phyloP scores from a whole-genome alignment of 2,329 filamentous ascomycete genomes.

The Coniella vitis region DNA sequence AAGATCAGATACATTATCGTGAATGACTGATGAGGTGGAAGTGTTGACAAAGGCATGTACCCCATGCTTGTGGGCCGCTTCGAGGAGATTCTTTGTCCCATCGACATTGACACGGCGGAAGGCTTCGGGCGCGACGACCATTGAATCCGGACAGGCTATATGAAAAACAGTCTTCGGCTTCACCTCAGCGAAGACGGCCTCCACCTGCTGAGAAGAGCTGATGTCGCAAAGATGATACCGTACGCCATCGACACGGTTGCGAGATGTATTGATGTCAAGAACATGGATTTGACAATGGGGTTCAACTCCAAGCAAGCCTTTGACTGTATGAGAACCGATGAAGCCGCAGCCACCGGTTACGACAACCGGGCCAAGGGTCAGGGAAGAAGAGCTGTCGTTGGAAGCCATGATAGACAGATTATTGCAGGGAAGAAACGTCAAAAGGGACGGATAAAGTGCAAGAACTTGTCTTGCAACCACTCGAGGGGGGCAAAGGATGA shows the following conservation, averaged over 20 bases:
- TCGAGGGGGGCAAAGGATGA: too few relatives aligned
- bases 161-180: constrained; percentile 17
- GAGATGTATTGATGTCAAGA: constrained; percentile 11
- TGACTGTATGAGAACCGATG: constrained; percentile 17
- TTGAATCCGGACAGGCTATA: constrained; percentile 16
- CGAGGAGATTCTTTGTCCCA: constrained; percentile 18
- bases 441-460: too few relatives aligned
- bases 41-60: constrained; percentile 19
- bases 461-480: too few relatives aligned
- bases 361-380: constrained; percentile 13
- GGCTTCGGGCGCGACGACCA: constrained; percentile 8
- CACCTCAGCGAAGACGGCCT: constrained; percentile 6
- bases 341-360: constrained; percentile 19
- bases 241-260: constrained; percentile 12
- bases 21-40: constrained; percentile 18
- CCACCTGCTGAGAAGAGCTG: not conserved
- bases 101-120: constrained; percentile 17
- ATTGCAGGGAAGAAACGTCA: too few relatives aligned
- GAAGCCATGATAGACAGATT: too few relatives aligned
- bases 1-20: constrained; percentile 16
- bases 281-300: constrained; percentile 11
- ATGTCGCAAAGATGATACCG: constrained; percentile 16
- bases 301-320: constrained; percentile 10
- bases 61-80: constrained; percentile 8
- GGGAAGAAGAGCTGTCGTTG: not conserved